Conservation (phyloP, 2,329 filamentous ascomycete species). For the Sclerotinia borealis region DNA sequence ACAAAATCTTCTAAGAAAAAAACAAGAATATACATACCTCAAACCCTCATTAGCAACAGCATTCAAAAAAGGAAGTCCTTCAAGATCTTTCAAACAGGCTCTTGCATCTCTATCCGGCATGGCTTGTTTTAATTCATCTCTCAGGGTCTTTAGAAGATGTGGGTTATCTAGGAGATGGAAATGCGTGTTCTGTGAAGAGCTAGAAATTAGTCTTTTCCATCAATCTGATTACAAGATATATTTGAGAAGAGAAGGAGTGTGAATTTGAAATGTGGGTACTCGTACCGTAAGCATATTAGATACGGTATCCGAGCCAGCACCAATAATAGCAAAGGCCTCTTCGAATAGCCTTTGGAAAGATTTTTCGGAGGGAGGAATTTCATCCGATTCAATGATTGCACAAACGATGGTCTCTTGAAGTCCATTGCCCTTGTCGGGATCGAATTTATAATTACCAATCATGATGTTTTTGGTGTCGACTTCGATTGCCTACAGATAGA, state of each 20-base stretch:
- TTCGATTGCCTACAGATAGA: constrained; percentile 2
- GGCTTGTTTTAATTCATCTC: constrained; percentile 15
- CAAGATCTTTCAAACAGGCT: constrained; percentile 18
- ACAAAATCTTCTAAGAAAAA: too few relatives aligned
- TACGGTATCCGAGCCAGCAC: constrained; percentile 21
- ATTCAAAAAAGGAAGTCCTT: constrained; percentile 14
- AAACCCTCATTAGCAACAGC: constrained; percentile 18
- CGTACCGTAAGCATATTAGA: constrained; percentile 14
- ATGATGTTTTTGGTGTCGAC: constrained; percentile 4
- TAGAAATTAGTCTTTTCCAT: not conserved
- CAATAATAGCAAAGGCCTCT: constrained; percentile 21
- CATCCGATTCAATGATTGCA: constrained; percentile 17
- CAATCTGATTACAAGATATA: too few relatives aligned
- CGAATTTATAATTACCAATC: not conserved
- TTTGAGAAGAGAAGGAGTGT: too few relatives aligned
- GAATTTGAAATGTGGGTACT: too few relatives aligned
- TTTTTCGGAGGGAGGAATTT: constrained; percentile 18
- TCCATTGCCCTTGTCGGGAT: constrained; percentile 10
- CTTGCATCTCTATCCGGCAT: not conserved
- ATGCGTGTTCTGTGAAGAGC: constrained; percentile 1
- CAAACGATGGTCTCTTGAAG: constrained; percentile 18
- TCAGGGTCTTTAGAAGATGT: constrained; percentile 15
- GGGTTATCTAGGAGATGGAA: constrained; percentile 21
- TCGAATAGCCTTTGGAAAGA: constrained; percentile 16
- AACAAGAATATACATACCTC: constrained; percentile 14